Conservation (phyloP, 495 filamentous ascomycete species). For the Penicillium arizonense region DNA sequence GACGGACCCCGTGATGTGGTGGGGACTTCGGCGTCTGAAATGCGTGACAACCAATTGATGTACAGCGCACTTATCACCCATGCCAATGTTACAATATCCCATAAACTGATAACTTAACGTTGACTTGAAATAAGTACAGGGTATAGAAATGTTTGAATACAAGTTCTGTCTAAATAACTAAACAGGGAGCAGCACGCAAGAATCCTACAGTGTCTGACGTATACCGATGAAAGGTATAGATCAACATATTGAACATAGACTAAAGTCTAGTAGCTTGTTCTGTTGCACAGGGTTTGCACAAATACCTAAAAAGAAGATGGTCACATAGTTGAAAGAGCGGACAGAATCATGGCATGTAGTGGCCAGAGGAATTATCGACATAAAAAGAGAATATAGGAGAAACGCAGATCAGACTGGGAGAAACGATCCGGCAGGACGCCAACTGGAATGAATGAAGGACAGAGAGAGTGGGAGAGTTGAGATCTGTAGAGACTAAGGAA, state of each 20-base stretch:
- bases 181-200: neutral
- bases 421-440: conserved; percentile 10
- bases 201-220: neutral
- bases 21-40: conserved; percentile 3
- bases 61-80: neutral
- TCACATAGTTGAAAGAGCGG: conserved; percentile 12
- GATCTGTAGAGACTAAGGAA: conserved; percentile 16
- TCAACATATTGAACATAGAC: conserved; percentile 5
- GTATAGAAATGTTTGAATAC: too few species aligned
- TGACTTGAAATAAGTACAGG: too few species aligned
- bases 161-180: neutral
- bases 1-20: neutral
- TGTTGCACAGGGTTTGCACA: conserved; percentile 14
- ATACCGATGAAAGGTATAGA: too few species aligned
- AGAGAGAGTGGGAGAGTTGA: conserved; percentile 15
- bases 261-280: conserved; percentile 19
- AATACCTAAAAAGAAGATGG: conserved; percentile 13
- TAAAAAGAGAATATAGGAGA: conserved; percentile 20
- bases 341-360: conserved; percentile 10
- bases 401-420: conserved; percentile 14
- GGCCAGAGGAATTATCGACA: conserved; percentile 23
- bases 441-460: conserved; percentile 19
- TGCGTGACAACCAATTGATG: neutral
- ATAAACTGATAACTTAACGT: too few species aligned
- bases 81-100: too few species aligned